Conservation (phyloP, 2,329 filamentous ascomycete species). For the Calonectria leucothoes region DNA sequence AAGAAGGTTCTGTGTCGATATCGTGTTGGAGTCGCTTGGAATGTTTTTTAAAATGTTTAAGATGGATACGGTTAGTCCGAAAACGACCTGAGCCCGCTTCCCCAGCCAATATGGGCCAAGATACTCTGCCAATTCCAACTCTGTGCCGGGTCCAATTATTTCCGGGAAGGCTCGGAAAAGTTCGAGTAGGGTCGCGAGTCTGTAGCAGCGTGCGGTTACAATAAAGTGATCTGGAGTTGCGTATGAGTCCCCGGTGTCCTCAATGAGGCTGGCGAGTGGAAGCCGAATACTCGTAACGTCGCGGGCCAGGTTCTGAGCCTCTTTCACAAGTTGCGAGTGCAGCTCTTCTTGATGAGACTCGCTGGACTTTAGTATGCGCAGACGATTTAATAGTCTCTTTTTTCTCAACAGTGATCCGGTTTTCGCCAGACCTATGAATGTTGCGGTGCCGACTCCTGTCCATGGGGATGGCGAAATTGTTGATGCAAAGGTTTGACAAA, state of each 20-base stretch:
- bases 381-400: constrained; percentile 3
- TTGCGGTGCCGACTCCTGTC: constrained; percentile 24
- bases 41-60: constrained; percentile 11
- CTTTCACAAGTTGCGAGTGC: constrained; percentile 2
- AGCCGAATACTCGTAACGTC: background rate
- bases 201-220: constrained; percentile 16
- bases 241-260: constrained; percentile 16
- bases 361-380: constrained; percentile 10
- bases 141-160: background rate
- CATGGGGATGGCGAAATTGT: constrained; percentile 23
- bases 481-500: background rate
- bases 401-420: constrained; percentile 10
- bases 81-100: background rate
- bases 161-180: constrained; percentile 25
- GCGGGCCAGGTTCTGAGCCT: constrained; percentile 10
- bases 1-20: constrained; percentile 19
- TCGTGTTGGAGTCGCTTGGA: constrained; percentile 18
- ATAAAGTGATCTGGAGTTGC: constrained; percentile 18
- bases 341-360: background rate
- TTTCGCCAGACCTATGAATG: constrained; percentile 22
- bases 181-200: constrained; percentile 18
- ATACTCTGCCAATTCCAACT: background rate
- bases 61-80: background rate
- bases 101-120: background rate
- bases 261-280: constrained; percentile 17